Evolutionary conservation across 2,329 filamentous ascomycete species (phyloP).

Genomic region (Ophiostoma piceae): DNA sequence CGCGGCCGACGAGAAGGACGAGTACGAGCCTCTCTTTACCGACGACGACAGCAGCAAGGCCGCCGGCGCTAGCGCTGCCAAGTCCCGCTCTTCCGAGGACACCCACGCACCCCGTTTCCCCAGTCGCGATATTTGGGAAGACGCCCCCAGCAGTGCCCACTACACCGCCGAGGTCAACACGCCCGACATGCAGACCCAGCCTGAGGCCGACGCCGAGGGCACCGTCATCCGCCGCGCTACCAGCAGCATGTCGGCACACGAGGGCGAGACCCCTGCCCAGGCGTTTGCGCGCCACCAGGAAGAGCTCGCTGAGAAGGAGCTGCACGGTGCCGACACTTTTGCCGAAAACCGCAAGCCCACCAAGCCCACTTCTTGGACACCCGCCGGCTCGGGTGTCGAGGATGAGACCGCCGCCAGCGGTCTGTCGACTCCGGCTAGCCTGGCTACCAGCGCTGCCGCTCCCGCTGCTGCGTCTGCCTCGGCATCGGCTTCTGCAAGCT

Average conservation of each 20-base stretch:
- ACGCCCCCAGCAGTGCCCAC: conserved; percentile 80
- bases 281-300: conserved; percentile 63
- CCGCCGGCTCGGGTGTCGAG: background rate
- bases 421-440: background rate
- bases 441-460: conserved; percentile 28
- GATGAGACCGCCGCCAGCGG: background rate
- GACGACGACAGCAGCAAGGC: conserved; percentile 54
- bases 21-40: conserved; percentile 94
- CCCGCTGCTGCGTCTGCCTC: background rate
- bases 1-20: conserved; percentile 69
- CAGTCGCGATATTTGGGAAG: conserved; percentile 96
- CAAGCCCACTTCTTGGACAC: conserved; percentile 34
- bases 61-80: conserved; percentile 27
- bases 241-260: conserved; percentile 35
- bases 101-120: conserved; percentile 67
- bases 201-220: conserved; percentile 30
- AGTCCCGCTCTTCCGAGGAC: conserved; percentile 46
- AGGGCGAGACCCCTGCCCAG: conserved; percentile 54
- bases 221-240: conserved; percentile 27
- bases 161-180: conserved; percentile 77
- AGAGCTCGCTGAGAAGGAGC: conserved; percentile 52
- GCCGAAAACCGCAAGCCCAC: conserved; percentile 42
- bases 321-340: conserved; percentile 25
- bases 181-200: conserved; percentile 52
- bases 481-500: background rate